Conservation (phyloP, 2,329 filamentous ascomycete genomes). For the Stachybotrys elegans region DNA sequence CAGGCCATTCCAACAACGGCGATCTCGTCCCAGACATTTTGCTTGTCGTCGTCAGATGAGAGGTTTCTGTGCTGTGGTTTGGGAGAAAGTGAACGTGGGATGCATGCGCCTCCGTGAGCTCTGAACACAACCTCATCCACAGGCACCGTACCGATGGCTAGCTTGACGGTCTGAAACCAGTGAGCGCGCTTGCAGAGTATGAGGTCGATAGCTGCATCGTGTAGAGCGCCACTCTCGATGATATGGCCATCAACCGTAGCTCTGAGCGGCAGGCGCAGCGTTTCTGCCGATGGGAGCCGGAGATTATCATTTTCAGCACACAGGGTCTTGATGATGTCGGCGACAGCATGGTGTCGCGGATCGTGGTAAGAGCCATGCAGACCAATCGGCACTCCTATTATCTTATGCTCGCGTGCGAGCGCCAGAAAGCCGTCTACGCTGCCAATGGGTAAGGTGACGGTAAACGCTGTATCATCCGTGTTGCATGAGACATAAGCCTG, state of each 20-base stretch:
- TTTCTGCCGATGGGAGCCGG: neutral
- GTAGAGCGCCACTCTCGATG: neutral
- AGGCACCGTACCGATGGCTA: neutral
- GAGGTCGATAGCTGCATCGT: neutral
- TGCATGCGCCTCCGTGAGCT: neutral
- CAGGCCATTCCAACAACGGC: neutral
- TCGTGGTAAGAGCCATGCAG: neutral
- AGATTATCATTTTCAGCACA: neutral
- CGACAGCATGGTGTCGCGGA: neutral
- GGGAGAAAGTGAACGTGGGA: neutral
- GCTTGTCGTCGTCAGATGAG: neutral
- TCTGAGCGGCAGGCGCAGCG: neutral
- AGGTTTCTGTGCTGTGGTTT: neutral
- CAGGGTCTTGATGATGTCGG: neutral
- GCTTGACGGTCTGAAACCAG: slow-evolving; percentile 1
- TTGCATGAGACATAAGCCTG: neutral
- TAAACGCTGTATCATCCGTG: neutral
- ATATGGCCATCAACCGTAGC: neutral
- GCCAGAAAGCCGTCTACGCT: neutral
- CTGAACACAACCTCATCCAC: neutral
- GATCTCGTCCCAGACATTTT: neutral
- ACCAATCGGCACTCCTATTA: neutral
- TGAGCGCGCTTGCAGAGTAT: neutral
- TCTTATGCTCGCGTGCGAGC: neutral
- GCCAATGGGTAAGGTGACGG: neutral